These are phyloP conservation scores for Asterochloris sp. DNA, from an alignment of 139 green algal genomes.

Conservation along the genomic window DNA sequence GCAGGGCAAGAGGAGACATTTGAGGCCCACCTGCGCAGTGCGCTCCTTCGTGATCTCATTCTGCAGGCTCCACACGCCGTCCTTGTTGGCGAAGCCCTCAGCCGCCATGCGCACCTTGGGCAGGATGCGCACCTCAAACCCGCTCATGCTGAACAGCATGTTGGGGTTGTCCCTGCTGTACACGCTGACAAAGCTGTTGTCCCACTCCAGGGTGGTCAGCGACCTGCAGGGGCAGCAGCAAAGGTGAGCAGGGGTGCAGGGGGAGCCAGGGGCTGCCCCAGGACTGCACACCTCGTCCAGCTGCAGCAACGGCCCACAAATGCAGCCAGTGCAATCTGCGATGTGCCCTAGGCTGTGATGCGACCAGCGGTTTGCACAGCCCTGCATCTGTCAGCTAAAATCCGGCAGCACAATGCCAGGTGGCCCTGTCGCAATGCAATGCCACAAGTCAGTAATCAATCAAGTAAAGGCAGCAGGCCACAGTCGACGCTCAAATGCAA, in stretches of 20 bases:
- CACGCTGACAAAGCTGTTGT: constrained; percentile 93
- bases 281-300: no score
- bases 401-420: no score
- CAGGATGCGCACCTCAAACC: constrained; percentile 98
- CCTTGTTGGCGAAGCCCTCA: constrained; percentile 90
- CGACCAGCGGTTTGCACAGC: not conserved
- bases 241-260: not conserved
- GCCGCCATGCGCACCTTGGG: constrained; percentile 89
- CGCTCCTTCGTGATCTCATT: constrained; percentile 97
- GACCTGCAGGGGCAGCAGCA: constrained; percentile 61
- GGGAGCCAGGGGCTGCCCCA: no score
- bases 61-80: constrained; percentile 98
- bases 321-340: no score
- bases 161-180: constrained; percentile 99
- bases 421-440: no score
- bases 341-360: no score
- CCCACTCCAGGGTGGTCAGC: constrained; percentile 97
- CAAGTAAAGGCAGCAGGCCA: no score
- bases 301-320: no score
- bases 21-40: constrained; percentile 66
- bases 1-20: not conserved
- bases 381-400: not conserved
- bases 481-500: no score
- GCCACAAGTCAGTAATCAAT: no score
- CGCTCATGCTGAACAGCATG: constrained; percentile 97